Conservation (phyloP, 169 alveolate genomes). For the Babesia bovis region DNA sequence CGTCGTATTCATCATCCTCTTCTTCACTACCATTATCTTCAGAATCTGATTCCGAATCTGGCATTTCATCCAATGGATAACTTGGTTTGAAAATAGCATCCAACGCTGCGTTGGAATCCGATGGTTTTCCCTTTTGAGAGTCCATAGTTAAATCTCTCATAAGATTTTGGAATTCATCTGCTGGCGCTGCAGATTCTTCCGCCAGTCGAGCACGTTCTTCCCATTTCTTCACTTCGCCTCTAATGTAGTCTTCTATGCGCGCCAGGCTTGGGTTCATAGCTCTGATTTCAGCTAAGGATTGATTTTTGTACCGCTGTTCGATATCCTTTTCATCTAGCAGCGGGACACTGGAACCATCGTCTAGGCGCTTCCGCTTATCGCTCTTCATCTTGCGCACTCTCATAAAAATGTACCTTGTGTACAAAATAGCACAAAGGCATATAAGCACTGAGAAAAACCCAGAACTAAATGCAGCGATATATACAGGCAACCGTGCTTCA, state of each 20-base stretch:
- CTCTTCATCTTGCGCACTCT: constrained; percentile 11
- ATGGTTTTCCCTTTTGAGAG: not conserved
- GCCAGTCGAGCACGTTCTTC: constrained; percentile 25
- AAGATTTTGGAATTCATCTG: not conserved
- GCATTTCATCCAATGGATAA: not conserved
- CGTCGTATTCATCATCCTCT: not conserved
- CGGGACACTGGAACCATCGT: not conserved
- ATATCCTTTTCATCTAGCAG: constrained; percentile 15
- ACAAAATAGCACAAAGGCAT: constrained; percentile 40
- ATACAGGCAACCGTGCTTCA: constrained; percentile 39
- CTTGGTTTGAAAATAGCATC: constrained; percentile 6
- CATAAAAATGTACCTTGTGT: constrained; percentile 20
- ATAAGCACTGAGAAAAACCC: constrained; percentile 51
- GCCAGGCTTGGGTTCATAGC: constrained; percentile 39
- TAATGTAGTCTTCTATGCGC: constrained; percentile 44
- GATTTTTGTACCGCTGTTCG: not conserved
- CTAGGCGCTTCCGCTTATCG: not conserved
- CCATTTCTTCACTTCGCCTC: constrained; percentile 33
- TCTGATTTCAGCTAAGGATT: constrained; percentile 34
- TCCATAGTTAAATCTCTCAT: not conserved
- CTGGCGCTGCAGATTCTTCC: constrained; percentile 1
- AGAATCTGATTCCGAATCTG: not conserved
- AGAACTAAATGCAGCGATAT: constrained; percentile 40
- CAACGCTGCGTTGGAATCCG: not conserved
- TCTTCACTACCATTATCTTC: constrained; percentile 4